Evolutionary conservation across 2,329 filamentous ascomycete species (phyloP), one percentile per base, ranked within the genome.

Genomic region (Colletotrichum paranaense): DNA sequence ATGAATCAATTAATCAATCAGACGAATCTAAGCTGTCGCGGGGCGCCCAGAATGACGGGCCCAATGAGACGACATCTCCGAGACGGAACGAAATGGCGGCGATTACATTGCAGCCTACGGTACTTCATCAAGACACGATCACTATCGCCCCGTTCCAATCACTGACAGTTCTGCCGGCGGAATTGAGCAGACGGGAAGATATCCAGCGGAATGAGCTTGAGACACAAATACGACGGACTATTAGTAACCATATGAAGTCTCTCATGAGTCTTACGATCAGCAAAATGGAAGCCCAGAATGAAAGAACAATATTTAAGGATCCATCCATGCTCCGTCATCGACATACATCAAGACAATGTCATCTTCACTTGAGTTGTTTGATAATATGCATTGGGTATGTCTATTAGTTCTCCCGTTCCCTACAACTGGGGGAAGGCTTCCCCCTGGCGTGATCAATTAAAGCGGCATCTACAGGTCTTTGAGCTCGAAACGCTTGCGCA

Each of bases 401-500:
- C 12, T 55, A 26, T 14, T 1, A 24, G 16, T 14, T 19, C 14
- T 19, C 14, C 14, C 14, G 7, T 42, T 5, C 4, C 38, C 38
- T 5, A 42, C 16, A 35, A 35, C 19, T 22, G 12, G 26, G 9
- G 22, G 9, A 9, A 24, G 22, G 22, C 11, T 22, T 49, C n/a
- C 42, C 11, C 11, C 42, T 9, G 42, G 19, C 52, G 5, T 26
- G 22, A 4, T 14, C 22, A 14, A 24, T 28, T 12, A 5, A 24
- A 16, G 4, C 52, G 24, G 24, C 5, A 11, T 64, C 22, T 59
- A 70, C 55, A 70, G 49, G 24, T 70, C 56, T 35, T 60, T 70
- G 4, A 66, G 14, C 30, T 66, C 62, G 30, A 52, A 60, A 3
- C 53, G 56, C 42, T 66, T 72, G 12, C 68, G 56, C 67, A 89